Evolutionary conservation across 2,329 filamentous ascomycete species (phyloP).

Genomic region (Claviceps sp.): DNA sequence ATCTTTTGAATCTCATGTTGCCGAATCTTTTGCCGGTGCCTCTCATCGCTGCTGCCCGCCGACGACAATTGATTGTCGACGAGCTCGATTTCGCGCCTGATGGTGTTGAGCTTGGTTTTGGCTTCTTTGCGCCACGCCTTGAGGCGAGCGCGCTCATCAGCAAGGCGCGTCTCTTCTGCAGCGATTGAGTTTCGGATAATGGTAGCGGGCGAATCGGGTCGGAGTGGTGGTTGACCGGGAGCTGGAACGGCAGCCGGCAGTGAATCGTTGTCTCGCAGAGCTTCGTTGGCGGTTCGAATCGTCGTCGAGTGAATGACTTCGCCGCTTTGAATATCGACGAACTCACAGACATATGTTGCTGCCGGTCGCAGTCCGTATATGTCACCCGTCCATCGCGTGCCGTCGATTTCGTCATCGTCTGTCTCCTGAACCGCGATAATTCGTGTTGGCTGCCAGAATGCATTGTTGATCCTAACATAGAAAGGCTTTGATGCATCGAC

Average conservation of each 20-base stretch:
- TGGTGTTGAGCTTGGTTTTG: constrained; percentile 50
- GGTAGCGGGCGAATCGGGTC: constrained; percentile 63
- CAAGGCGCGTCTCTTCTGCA: constrained; percentile 55
- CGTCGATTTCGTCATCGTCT: constrained; percentile 17
- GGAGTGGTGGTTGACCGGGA: constrained; percentile 44
- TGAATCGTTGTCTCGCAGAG: constrained; percentile 19
- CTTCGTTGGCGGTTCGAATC: constrained; percentile 49
- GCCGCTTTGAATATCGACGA: constrained; percentile 54
- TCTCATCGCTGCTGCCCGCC: constrained; percentile 61
- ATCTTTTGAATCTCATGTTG: constrained; percentile 64
- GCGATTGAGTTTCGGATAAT: constrained; percentile 66
- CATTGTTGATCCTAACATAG: constrained; percentile 66
- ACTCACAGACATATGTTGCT: constrained; percentile 68
- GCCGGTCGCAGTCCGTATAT: constrained; percentile 57
- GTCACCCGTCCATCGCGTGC: constrained; percentile 53
- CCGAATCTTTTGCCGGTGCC: constrained; percentile 58
- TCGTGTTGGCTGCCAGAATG: constrained; percentile 64
- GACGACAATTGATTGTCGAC: constrained; percentile 53
- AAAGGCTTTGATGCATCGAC: constrained; percentile 63
- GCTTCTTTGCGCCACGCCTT: constrained; percentile 64
- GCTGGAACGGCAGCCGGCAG: constrained; percentile 17
- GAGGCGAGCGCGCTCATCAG: constrained; percentile 54
- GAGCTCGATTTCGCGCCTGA: constrained; percentile 62
- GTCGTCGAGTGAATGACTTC: constrained; percentile 57
- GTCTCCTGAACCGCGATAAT: constrained; percentile 37